These are phyloP conservation scores for Scenedesmus sp. DNA, from an alignment of 163 green algal genomes.

Conservation along the genomic window DNA sequence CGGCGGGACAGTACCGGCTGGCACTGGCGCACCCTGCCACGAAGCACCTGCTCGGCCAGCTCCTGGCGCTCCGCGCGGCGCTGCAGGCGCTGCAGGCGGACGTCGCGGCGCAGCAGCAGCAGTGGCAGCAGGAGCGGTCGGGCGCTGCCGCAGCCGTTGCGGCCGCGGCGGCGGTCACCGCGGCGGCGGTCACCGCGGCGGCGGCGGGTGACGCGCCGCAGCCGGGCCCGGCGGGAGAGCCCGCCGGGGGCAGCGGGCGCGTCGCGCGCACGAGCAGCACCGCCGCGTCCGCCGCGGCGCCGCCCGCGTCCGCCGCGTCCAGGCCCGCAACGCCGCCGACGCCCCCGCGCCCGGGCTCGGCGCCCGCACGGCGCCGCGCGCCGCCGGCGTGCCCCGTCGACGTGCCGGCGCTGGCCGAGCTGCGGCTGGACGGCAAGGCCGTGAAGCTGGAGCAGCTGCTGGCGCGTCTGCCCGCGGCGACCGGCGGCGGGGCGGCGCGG, in stretches of 20 bases:
- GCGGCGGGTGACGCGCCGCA: background rate
- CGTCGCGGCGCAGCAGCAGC: conserved; percentile 5
- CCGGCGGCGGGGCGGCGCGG: background rate
- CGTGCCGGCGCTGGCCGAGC: conserved; percentile 4
- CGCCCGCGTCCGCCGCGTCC: background rate
- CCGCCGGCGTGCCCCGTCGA: background rate
- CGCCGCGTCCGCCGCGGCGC: background rate
- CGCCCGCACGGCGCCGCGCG: background rate
- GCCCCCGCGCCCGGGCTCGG: background rate
- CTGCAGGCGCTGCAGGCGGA: conserved; percentile 21
- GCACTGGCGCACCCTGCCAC: conserved; percentile 19
- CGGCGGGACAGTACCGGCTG: conserved; percentile 34
- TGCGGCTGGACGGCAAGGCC: conserved; percentile 29
- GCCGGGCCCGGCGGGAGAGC: too few species aligned
- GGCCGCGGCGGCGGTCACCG: too few species aligned
- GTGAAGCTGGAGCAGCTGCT: conserved; percentile 34
- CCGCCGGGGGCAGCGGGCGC: too few species aligned
- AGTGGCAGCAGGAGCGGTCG: conserved; percentile 16
- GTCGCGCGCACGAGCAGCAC: too few species aligned
- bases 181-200: too few species aligned
- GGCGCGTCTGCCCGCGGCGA: background rate
- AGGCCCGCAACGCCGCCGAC: background rate
- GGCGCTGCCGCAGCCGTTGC: too few species aligned
- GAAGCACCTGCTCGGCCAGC: background rate
- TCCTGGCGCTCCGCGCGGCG: conserved; percentile 6